Percentiles rank a stretch among this genome's conserved stretches.
These are phyloP conservation scores for Perkinsus marinus DNA, from an alignment of 169 alveolate genomes.

Conservation along the genomic window DNA sequence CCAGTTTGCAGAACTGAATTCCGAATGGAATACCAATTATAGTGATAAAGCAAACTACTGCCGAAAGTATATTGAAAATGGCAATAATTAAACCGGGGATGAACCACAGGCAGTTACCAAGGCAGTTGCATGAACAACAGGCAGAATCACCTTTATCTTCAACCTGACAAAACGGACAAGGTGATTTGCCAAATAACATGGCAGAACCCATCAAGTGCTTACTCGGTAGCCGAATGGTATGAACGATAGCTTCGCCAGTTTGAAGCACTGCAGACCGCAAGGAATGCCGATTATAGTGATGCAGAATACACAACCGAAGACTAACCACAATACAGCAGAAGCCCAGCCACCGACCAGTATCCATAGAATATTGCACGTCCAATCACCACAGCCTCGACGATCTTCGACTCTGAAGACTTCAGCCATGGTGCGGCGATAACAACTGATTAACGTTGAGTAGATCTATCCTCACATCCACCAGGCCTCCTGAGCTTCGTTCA, in stretches of 20 bases:
- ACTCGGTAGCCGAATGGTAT: not conserved
- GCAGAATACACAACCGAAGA: not conserved
- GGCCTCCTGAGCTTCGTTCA: no score
- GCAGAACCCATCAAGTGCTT: not conserved
- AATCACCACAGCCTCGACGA: not conserved
- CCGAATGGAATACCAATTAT: not conserved
- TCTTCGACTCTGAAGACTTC: not conserved
- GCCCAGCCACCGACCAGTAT: not conserved
- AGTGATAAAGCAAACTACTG: not conserved
- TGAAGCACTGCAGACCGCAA: not conserved
- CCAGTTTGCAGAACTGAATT: not conserved
- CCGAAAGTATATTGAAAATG: not conserved
- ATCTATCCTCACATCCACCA: no score
- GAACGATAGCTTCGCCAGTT: not conserved
- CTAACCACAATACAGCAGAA: not conserved
- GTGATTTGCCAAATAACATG: no score
- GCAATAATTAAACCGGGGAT: not conserved
- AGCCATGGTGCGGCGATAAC: not conserved
- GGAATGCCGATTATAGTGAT: not conserved
- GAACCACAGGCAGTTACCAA: not conserved
- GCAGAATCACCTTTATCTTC: not conserved
- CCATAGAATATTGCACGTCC: not conserved
- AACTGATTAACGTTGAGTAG: not conserved
- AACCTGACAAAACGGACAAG: not conserved
- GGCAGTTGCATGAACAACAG: not conserved